A percentile compares a stretch with the other conserved stretches of the same genome.
Conservation (phyloP, 2,329 filamentous ascomycete species). For the Venturia asperata region DNA sequence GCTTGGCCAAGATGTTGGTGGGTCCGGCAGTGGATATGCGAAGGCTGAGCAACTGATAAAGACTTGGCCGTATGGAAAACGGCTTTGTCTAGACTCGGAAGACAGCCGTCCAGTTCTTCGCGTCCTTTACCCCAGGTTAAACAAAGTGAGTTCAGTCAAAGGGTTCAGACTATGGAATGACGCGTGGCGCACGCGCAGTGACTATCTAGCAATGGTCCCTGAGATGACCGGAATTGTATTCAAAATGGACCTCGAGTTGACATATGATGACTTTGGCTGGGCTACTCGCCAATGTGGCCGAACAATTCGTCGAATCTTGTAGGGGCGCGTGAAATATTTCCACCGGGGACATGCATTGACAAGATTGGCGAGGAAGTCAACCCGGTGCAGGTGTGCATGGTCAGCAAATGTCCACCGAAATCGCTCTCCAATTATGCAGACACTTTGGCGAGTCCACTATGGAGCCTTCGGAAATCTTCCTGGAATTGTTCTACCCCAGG, state of each 20-base stretch:
- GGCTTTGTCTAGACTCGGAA: not conserved
- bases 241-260: not conserved
- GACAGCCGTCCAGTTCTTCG: too few species aligned
- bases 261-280: not conserved
- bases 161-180: too few species aligned
- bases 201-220: not conserved
- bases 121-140: too few species aligned
- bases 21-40: not conserved
- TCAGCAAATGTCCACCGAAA: not conserved
- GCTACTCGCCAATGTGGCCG: not conserved
- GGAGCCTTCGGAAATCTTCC: not conserved
- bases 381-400: not conserved
- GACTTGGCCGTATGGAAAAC: not conserved
- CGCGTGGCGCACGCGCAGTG: too few species aligned
- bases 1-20: not conserved
- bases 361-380: not conserved
- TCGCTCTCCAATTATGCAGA: not conserved
- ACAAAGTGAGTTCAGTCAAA: too few species aligned
- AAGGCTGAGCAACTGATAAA: conserved; percentile 1
- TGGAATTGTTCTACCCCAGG: not conserved
- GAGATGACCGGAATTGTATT: not conserved
- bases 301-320: not conserved
- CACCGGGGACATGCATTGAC: not conserved
- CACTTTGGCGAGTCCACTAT: not conserved
- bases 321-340: not conserved